These are phyloP conservation scores for Phytophthora megakarya DNA, from an alignment of 352 stramenopile genomes.

Conservation along the genomic window DNA sequence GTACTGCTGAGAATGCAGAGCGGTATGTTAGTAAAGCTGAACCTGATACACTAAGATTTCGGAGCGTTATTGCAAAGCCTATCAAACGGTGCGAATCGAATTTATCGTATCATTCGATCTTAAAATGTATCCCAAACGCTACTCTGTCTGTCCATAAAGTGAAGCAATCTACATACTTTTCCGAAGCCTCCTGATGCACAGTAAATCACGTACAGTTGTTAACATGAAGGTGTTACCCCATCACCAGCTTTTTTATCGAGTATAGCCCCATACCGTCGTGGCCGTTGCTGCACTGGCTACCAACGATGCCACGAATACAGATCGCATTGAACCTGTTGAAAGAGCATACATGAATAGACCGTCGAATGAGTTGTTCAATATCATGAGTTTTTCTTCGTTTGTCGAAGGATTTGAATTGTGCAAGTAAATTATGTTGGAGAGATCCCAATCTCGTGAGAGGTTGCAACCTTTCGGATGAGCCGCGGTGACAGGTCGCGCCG, in stretches of 20 bases:
- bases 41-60: conserved; percentile 4
- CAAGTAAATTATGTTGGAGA: no score
- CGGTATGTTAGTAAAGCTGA: conserved; percentile 28
- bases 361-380: neutral
- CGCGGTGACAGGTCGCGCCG: no score
- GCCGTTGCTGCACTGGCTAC: neutral
- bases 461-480: no score
- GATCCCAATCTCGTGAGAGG: no score
- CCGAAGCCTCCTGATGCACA: conserved; percentile 1
- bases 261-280: neutral
- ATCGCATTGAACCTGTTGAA: conserved; percentile 10
- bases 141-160: neutral
- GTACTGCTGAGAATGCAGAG: conserved; percentile 23
- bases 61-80: conserved; percentile 13
- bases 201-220: conserved; percentile 1
- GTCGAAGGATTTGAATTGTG: neutral
- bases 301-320: neutral
- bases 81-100: conserved; percentile 9
- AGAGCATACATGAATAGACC: conserved; percentile 10
- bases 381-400: conserved; percentile 8
- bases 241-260: conserved; percentile 2
- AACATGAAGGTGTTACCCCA: conserved; percentile 10
- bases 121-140: neutral
- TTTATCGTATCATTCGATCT: conserved; percentile 2
- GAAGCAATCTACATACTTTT: conserved; percentile 5